Percentiles rank a stretch among this genome's conserved stretches.
Evolutionary conservation across 495 filamentous ascomycete species (phyloP).

Genomic region (Ramalina intermedia): DNA sequence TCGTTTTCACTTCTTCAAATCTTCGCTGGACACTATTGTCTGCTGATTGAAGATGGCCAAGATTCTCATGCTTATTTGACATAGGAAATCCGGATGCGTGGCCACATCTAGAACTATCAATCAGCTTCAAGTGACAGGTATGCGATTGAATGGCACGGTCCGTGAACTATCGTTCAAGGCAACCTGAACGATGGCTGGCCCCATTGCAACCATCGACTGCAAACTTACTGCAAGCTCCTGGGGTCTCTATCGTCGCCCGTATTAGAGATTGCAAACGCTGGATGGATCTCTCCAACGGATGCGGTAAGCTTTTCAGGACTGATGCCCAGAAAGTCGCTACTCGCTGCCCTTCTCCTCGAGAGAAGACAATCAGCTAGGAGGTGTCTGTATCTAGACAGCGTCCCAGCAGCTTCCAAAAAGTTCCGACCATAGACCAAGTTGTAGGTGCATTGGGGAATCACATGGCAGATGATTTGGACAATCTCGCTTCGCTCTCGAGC

Average conservation of each 20-base stretch:
- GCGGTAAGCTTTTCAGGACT: background rate
- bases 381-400: conserved; percentile 1
- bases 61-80: background rate
- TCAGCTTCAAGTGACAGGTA: conserved; percentile 3
- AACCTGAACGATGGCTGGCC: no score
- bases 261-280: conserved; percentile 5
- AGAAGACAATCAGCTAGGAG: conserved; percentile 5
- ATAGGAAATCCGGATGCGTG: background rate
- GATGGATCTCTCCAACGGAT: background rate
- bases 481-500: conserved; percentile 1
- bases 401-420: conserved; percentile 8
- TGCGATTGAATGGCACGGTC: no score
- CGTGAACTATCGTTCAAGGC: background rate
- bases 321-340: background rate
- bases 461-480: conserved; percentile 7
- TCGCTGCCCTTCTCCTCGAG: background rate
- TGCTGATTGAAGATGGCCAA: conserved; percentile 5
- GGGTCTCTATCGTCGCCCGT: conserved; percentile 8
- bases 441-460: conserved; percentile 7
- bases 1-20: conserved; percentile 6
- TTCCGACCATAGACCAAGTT: conserved; percentile 6
- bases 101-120: background rate
- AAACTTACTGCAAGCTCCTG: conserved; percentile 4
- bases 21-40: conserved; percentile 3
- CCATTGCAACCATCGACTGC: no score